Evolutionary conservation across 495 filamentous ascomycete species (phyloP).

Genomic region (Aspergillus mulundensis): DNA sequence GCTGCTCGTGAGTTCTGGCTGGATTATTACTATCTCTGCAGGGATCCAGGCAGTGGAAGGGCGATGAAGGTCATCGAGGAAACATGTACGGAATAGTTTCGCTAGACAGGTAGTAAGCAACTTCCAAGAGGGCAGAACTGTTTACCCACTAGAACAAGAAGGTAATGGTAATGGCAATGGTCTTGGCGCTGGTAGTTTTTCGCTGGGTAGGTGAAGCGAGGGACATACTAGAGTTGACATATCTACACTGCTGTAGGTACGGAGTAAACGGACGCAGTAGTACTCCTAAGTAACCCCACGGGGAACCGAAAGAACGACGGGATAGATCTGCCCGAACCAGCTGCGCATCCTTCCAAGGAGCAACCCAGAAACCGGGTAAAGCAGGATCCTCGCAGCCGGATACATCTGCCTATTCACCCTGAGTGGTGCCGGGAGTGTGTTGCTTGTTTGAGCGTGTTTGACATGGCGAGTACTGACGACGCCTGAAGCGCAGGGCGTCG

Average conservation of each 20-base stretch:
- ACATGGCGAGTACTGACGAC: neutral
- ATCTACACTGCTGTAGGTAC: too few relatives aligned
- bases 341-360: too few relatives aligned
- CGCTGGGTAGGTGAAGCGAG: too few relatives aligned
- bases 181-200: too few relatives aligned
- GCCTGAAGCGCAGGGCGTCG: neutral
- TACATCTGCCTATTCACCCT: neutral
- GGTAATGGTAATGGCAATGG: too few relatives aligned
- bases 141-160: too few relatives aligned
- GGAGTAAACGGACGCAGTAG: neutral
- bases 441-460: neutral
- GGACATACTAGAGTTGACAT: too few relatives aligned
- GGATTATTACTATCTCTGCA: slow-evolving; percentile 14
- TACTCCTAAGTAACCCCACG: neutral
- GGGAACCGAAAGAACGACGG: neutral
- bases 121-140: too few relatives aligned
- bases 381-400: neutral
- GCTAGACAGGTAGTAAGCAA: too few relatives aligned
- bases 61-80: too few relatives aligned
- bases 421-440: neutral
- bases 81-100: too few relatives aligned
- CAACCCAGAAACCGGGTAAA: neutral
- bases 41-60: neutral
- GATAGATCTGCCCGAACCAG: neutral
- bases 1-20: slow-evolving; percentile 20